phyloP scores from a whole-genome alignment of 306 rosid species.

The Ormosia emarginata region DNA sequence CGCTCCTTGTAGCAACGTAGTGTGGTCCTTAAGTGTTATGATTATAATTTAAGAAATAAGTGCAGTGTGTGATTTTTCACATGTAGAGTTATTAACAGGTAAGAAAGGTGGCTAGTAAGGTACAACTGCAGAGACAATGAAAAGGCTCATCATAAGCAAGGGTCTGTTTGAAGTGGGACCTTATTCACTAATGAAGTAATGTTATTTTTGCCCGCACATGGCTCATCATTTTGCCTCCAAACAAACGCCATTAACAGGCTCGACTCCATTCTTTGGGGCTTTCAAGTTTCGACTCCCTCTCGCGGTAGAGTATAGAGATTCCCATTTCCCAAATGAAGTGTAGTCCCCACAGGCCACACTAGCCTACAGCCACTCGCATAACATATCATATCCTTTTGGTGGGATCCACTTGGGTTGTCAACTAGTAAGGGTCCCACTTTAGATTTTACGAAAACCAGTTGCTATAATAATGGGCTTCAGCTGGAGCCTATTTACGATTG shows the following conservation, averaged over 20 bases:
- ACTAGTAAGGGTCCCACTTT: constrained; percentile 1
- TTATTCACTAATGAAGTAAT: constrained; percentile 23
- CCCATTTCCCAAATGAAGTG: background rate
- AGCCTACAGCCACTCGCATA: constrained; percentile 13
- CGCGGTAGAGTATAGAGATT: background rate
- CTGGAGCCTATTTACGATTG: constrained; percentile 20
- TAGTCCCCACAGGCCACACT: constrained; percentile 16
- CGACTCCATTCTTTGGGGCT: background rate
- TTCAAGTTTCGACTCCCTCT: background rate
- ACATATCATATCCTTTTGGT: background rate
- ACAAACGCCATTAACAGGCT: constrained; percentile 54
- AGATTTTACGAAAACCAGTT: background rate
- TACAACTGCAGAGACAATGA: background rate
- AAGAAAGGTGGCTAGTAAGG: background rate
- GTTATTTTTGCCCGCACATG: constrained; percentile 44
- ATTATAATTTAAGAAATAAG: background rate
- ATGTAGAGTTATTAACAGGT: background rate
- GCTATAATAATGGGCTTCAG: background rate
- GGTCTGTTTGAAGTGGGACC: constrained; percentile 32
- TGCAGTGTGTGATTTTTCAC: too few relatives aligned
- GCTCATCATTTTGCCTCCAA: constrained; percentile 55
- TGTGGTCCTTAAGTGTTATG: background rate
- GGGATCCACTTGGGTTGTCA: constrained; percentile 35
- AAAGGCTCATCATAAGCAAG: background rate
- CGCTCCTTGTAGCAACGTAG: background rate